Base-by-base conservation (phyloP, 495 filamentous ascomycete genomes). In the Lophiotrema nucula region DNA sequence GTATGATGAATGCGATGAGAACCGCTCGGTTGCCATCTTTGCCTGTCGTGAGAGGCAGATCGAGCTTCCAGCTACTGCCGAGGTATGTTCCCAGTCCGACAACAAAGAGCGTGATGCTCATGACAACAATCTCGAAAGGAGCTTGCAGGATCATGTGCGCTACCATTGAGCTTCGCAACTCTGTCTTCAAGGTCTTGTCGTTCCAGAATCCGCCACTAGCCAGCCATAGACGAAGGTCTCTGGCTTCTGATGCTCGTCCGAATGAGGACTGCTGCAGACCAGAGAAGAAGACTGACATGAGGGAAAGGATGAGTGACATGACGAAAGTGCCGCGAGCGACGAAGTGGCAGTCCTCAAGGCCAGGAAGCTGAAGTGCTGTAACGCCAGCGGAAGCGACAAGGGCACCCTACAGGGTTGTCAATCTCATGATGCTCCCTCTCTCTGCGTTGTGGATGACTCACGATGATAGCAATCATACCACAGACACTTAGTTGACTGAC, bases 111-210 rank as follows among this genome's bases (percentile, higher is more conserved):
- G 47, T 53, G 35, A 63, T 58, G 15, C 59, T 27, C 23, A 58
- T 63, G 26, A 49, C 38, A 12, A 63, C 28, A 19, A 63, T 22
- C 28, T 63, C 60, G 47, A 63, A 63, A 1, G 60, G 60, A 0
- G 47, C 53, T 12, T 58, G 45, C n/a, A 63, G 54, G 24, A 63
- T 35, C 53, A 49, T 44, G 19, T 58, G 60, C 35, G 46, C 27
- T 2, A 63, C 33, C 23, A 63, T 43, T 1, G 60, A 63, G 47
- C 60, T 63, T 22, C 47, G 46, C 12, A 52, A 22, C 8, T 18
- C 12, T 13, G 8, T 13, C 15, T 25, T 21, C 27, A 31, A 22
- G 10, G 2, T 42, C 0, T 19, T 2, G 1, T 26, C 15, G 16
- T 35, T 22, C 37, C 43, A 54, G 6, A 12, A 21, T 6, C 25